These are phyloP conservation scores for Xylariaceae sp. DNA, from an alignment of 2,329 filamentous ascomycete species.

Conservation along the genomic window DNA sequence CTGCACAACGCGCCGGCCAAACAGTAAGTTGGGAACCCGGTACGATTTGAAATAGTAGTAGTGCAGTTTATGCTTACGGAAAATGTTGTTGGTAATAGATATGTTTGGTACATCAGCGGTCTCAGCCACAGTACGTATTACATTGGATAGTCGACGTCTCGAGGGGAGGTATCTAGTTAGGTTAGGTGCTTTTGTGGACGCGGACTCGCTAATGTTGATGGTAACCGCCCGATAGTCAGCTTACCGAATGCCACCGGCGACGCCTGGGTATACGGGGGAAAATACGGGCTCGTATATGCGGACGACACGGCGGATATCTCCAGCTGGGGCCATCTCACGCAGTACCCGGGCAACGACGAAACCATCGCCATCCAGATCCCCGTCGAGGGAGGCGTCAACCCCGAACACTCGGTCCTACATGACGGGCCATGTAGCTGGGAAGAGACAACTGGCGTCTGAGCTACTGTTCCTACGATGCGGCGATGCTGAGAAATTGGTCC, in stretches of 20 bases:
- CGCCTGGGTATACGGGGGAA: conserved; percentile 43
- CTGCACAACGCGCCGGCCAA: conserved; percentile 45
- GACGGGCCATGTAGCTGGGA: conserved; percentile 11
- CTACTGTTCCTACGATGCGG: conserved; percentile 3
- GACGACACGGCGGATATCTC: conserved; percentile 47
- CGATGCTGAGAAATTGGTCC: neutral
- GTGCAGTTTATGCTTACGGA: too few species aligned
- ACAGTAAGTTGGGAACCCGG: conserved; percentile 39
- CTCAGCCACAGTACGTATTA: conserved; percentile 35
- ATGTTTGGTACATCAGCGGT: conserved; percentile 43
- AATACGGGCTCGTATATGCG: conserved; percentile 45
- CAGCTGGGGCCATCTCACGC: conserved; percentile 43
- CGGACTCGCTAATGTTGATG: neutral
- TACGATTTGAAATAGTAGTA: too few species aligned
- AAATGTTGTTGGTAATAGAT: conserved; percentile 36
- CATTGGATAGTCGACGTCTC: neutral
- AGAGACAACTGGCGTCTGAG: conserved; percentile 7
- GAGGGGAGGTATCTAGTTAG: neutral
- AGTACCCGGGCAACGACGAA: conserved; percentile 42
- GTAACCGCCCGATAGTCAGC: conserved; percentile 34
- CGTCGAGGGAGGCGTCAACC: conserved; percentile 20
- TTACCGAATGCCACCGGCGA: conserved; percentile 43
- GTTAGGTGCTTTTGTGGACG: neutral
- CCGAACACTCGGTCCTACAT: conserved; percentile 17
- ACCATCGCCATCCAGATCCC: conserved; percentile 44